Base-by-base conservation (phyloP, 306 rosid species). In the Ziziphus jujuba region DNA sequence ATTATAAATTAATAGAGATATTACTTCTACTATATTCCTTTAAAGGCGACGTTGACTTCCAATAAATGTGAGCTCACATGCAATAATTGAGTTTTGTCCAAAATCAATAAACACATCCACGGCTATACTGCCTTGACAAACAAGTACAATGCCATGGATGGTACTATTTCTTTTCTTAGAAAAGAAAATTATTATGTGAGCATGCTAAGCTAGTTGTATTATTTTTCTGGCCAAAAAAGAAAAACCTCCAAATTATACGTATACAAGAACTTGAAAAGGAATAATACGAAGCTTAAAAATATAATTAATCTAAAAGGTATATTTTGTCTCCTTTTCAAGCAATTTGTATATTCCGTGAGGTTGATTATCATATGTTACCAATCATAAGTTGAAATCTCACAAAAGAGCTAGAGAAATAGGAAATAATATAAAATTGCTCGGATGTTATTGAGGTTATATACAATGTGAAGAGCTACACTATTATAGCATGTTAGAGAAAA, bases 311-410 rank as follows among this genome's bases (percentile, higher is more conserved):
- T 58, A 17, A 61, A 43, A 48, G 56, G 59, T 23, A 54, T 77
- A 15, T 47, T 23, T 13, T 60, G 40, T 47, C 69, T 48, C 78
- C 3, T 38, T 23, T 61, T 66, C 67, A 48, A 52, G 53, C 71
- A 56, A 67, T 61, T 72, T 61, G 66, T 9, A 16, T 45, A 45
- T 38, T 56, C 44, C 21, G 6, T 24, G 22, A 66, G 19, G 49
- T 40, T 55, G 63, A n/a, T n/a, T n/a, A n/a, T n/a, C n/a, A 61
- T 36, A 23, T 10, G 44, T 55, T 47, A n/a, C 63, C 10, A 7
- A 36, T 66, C 59, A 16, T 11, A 19, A 15, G 35, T 50, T 59
- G 21, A 5, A 24, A 12, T 48, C 15, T n/a, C n/a, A n/a, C n/a
- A n/a, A n/a, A n/a, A n/a, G n/a, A n/a, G n/a, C n/a, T n/a, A n/a